Evolutionary conservation across 371 early-diverging fungal genomes (phyloP), one percentile per base, ranked within the genome.

Genomic region (Coemansia sp.): DNA sequence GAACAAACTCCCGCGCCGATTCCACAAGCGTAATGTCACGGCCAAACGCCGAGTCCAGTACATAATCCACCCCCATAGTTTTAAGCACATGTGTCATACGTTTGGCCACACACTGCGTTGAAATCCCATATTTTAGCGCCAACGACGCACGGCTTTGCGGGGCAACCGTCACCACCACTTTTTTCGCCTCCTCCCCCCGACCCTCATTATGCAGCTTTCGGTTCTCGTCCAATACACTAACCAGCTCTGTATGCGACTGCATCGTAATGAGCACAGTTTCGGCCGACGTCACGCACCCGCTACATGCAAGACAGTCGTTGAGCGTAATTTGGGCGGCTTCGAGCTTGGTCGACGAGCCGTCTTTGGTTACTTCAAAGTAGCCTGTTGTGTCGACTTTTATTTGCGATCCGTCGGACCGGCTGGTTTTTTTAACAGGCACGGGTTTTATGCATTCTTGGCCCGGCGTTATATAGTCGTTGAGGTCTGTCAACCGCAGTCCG

Each of bases 221-320:
- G 42, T 71, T 95, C 33, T 84, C 84, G 28, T 87, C 82, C 30
- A 97, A 78, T 25, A 91, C 84, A 8, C 85, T 83, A 56, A 89
- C 85, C 20, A 98, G 82, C 71, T 97, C 94, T 62, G 92, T 87
- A 74, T 94, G 91, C 2, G 91, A 91, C 83, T 98, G 99, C 85
- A 91, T 84, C 0, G 91, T 86, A 58, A 98, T 90, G 40, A 98
- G 81, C 1, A 97, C 91, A 57, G 91, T 91, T 80, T 98, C 99
- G 3, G 99, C 97, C 1, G 96, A 95, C 3, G 99, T 98, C 64
- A 98, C 92, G 80, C 99, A 98, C 11, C 97, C 99, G 82, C 94
- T 94, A 91, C 99, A 98, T 4, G 99, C 97, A 25, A 98, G 84
- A 77, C 99, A 98, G 83, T 98, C 99, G 72, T 95, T 93, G 30